Conservation (phyloP, 495 filamentous ascomycete genomes). For the Penicillium robsamsonii region DNA sequence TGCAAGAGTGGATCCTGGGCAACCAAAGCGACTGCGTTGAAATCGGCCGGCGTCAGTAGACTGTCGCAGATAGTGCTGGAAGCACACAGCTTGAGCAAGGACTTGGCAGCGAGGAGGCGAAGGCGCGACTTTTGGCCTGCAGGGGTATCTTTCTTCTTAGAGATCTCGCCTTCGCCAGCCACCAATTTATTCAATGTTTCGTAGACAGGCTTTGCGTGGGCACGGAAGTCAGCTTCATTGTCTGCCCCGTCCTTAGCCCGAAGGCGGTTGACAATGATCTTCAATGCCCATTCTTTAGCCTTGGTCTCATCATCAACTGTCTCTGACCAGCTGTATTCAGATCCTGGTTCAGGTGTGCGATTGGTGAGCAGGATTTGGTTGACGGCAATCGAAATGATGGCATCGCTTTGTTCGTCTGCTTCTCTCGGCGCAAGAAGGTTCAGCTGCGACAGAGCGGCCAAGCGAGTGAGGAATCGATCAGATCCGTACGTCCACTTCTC, state of each 20-base stretch:
- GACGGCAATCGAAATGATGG: conserved; percentile 75
- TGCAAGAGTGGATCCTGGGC: conserved; percentile 72
- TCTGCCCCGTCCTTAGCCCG: conserved; percentile 59
- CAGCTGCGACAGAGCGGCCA: conserved; percentile 81
- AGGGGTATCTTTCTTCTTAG: conserved; percentile 71
- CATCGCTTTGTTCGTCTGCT: conserved; percentile 68
- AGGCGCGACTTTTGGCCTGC: conserved; percentile 69
- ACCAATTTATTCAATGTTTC: conserved; percentile 75
- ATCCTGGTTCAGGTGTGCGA: conserved; percentile 50
- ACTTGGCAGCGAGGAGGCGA: conserved; percentile 76
- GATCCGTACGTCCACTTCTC: conserved; percentile 75
- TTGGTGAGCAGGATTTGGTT: conserved; percentile 71
- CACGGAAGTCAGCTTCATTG: conserved; percentile 57
- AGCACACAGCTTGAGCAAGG: conserved; percentile 76
- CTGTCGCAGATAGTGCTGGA: conserved; percentile 70
- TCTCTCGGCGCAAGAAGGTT: conserved; percentile 72
- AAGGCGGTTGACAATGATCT: conserved; percentile 82
- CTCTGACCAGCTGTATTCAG: conserved; percentile 64
- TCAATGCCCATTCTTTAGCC: conserved; percentile 86
- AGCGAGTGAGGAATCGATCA: conserved; percentile 74
- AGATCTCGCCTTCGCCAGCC: conserved; percentile 71
- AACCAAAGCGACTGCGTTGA: conserved; percentile 75
- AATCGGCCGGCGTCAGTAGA: conserved; percentile 65
- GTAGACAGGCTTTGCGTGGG: conserved; percentile 66
- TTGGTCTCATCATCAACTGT: conserved; percentile 73